Percentiles rank a stretch among this genome's conserved stretches.
These are phyloP conservation scores for Drechslera avenae DNA, from an alignment of 2,329 filamentous ascomycete genomes.

Conservation along the genomic window DNA sequence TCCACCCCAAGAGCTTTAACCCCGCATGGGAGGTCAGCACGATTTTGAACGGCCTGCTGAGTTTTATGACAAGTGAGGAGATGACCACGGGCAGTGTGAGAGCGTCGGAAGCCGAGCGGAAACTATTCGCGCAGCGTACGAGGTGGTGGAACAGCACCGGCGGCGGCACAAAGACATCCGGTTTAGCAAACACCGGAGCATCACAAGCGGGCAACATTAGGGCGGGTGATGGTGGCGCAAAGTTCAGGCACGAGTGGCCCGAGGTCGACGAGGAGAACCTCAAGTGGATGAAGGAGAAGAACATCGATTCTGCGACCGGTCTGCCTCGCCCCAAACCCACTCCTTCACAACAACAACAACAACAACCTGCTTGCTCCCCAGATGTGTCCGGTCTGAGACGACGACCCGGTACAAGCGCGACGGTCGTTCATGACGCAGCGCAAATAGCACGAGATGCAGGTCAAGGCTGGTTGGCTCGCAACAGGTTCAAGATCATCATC, in stretches of 20 bases:
- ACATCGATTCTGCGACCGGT: constrained; percentile 79
- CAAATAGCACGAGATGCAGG: constrained; percentile 76
- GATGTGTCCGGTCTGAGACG: constrained; percentile 67
- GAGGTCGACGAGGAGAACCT: constrained; percentile 89
- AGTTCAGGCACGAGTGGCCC: constrained; percentile 88
- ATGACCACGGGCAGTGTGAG: constrained; percentile 94
- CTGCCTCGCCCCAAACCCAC: constrained; percentile 61
- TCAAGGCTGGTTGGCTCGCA: constrained; percentile 78
- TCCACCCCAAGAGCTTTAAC: constrained; percentile 97
- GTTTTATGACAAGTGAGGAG: constrained; percentile 98
- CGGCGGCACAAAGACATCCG: constrained; percentile 70
- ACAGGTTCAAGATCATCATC: constrained; percentile 76
- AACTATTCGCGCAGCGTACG: constrained; percentile 74
- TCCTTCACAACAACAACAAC: constrained; percentile 17
- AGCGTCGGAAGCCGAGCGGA: constrained; percentile 76
- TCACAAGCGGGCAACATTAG: constrained; percentile 71
- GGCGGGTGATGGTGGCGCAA: constrained; percentile 87
- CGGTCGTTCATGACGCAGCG: constrained; percentile 77
- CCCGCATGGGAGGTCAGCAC: constrained; percentile 98
- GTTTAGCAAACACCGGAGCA: constrained; percentile 38
- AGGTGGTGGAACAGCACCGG: constrained; percentile 98
- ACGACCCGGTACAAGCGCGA: constrained; percentile 64
- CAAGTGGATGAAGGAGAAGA: constrained; percentile 85
- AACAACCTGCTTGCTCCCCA: constrained; percentile 64
- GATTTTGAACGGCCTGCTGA: constrained; percentile 89